A percentile compares a stretch with the other conserved stretches of the same genome.
These are phyloP conservation scores for Plasmodium reichenowi DNA, from an alignment of 169 alveolate species.

Conservation along the genomic window DNA sequence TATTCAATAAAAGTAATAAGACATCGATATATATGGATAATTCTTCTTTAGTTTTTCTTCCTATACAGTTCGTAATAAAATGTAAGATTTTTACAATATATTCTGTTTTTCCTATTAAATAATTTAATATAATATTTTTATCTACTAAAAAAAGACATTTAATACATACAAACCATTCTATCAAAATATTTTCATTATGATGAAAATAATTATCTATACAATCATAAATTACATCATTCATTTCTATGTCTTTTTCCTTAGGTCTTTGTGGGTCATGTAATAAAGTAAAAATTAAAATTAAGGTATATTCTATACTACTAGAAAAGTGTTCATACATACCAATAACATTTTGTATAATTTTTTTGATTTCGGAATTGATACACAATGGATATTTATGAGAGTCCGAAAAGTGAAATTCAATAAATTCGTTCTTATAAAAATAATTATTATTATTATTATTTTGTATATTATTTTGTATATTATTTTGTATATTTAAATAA, in stretches of 20 bases:
- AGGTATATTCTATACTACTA: constrained; percentile 48
- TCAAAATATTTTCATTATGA: constrained; percentile 2
- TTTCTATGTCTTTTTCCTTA: constrained; percentile 60
- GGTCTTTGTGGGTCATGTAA: constrained; percentile 58
- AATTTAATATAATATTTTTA: constrained; percentile 51
- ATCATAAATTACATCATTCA: constrained; percentile 50
- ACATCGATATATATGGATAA: constrained; percentile 52
- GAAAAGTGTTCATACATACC: constrained; percentile 34
- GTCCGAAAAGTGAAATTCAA: constrained; percentile 48
- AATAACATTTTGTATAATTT: constrained; percentile 39
- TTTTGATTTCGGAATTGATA: constrained; percentile 38
- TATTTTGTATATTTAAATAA: neutral
- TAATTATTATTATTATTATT: neutral
- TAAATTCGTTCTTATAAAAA: constrained; percentile 1
- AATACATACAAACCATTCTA: constrained; percentile 57
- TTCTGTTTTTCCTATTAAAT: constrained; percentile 59
- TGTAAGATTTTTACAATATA: constrained; percentile 23
- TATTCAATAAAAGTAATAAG: constrained; percentile 30
- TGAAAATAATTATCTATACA: constrained; percentile 52
- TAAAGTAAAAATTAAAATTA: constrained; percentile 26
- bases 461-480: neutral
- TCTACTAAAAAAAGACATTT: constrained; percentile 71
- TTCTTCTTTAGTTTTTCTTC: constrained; percentile 28
- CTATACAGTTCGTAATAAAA: constrained; percentile 48
- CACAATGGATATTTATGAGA: constrained; percentile 45